Evolutionary conservation across 345 rosid genomes (phyloP).

Genomic region (Linum usitatissimum): DNA sequence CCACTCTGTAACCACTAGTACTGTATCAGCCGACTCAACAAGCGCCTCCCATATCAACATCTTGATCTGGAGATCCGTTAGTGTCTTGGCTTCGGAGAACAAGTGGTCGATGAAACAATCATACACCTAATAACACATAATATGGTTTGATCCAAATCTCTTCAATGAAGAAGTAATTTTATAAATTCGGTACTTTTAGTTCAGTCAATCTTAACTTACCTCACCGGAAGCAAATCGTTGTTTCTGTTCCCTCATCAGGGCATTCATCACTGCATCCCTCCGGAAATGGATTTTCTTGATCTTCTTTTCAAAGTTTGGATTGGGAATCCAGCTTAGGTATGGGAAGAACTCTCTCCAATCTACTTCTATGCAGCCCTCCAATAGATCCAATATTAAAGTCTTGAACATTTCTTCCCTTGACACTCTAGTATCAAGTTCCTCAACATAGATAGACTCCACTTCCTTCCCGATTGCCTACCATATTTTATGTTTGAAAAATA

Average conservation of each 20-base stretch:
- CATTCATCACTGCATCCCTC: slow-evolving; percentile 57
- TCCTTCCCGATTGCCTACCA: slow-evolving; percentile 56
- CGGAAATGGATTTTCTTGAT: slow-evolving; percentile 33
- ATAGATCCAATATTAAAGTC: slow-evolving; percentile 50
- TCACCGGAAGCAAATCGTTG: slow-evolving; percentile 39
- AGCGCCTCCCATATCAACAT: slow-evolving; percentile 69
- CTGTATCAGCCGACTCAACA: slow-evolving; percentile 64
- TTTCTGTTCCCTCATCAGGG: slow-evolving; percentile 41
- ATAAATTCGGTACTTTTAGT: too few relatives aligned
- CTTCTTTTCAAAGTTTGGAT: slow-evolving; percentile 37
- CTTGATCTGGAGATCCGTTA: slow-evolving; percentile 48
- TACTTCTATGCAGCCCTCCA: slow-evolving; percentile 76
- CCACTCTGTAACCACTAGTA: slow-evolving; percentile 82
- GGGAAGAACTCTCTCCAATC: slow-evolving; percentile 99
- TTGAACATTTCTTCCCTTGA: slow-evolving; percentile 44
- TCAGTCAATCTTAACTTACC: slow-evolving; percentile 22
- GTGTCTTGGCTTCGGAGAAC: slow-evolving; percentile 44
- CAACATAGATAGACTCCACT: slow-evolving; percentile 47
- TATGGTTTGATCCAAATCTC: too few relatives aligned
- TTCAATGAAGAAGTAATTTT: too few relatives aligned
- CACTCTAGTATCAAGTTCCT: slow-evolving; percentile 49
- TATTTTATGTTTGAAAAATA: not conserved
- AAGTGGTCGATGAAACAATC: slow-evolving; percentile 51
- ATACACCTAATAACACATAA: slow-evolving; percentile 28
- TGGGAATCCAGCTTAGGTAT: slow-evolving; percentile 71